Evolutionary conservation across 805 yeast genomes (phyloP), one percentile per base, ranked within the genome.

Genomic region (Millerozyma acaciae): DNA sequence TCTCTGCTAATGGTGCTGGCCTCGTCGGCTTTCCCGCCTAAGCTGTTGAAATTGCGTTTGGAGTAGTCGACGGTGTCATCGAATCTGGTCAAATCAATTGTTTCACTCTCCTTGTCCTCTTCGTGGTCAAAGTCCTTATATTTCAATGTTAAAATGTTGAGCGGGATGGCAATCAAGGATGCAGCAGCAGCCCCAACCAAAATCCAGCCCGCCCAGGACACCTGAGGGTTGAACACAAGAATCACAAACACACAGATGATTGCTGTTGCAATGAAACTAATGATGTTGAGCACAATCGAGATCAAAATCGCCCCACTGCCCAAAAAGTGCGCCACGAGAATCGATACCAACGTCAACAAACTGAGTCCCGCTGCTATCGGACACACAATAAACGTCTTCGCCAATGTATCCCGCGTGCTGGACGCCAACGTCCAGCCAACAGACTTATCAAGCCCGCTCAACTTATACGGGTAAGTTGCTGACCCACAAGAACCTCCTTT

Each of bases 131-230:
- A 41, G 4, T 39, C 40, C 8, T 33, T 67, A 17, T 75, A 44
- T 19, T 47, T 46, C 26, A 55, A 48, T 4, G 53, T 47, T 12
- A 62, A 37, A 31, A 73, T 65, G 19, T 73, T 59, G 26, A 76
- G 53, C 5, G 83, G 73, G 2, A 80, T 39, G 2, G 78, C 57
- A 2, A 77, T 34, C 37, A 84, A 58, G 35, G 70, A 68, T 34
- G 78, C 56, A 0, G 68, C 80, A 8, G 84, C 81, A 4, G 85
- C 72, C 1, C 82, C 87, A 18, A 83, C 69, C 47, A 80, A 63
- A 21, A 80, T 51, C 89, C 90, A 84, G 6, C 80, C 68, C n/a
- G 78, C 68, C 89, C 89, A 84, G 5, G 68, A 57, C 12, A 80
- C 66, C 40, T 78, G 63, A 6, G 93, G 93, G 45, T 66, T 72